Evolutionary conservation across 73 alveolate species (phyloP).

Genomic region (Symbiodinium pilosum): DNA sequence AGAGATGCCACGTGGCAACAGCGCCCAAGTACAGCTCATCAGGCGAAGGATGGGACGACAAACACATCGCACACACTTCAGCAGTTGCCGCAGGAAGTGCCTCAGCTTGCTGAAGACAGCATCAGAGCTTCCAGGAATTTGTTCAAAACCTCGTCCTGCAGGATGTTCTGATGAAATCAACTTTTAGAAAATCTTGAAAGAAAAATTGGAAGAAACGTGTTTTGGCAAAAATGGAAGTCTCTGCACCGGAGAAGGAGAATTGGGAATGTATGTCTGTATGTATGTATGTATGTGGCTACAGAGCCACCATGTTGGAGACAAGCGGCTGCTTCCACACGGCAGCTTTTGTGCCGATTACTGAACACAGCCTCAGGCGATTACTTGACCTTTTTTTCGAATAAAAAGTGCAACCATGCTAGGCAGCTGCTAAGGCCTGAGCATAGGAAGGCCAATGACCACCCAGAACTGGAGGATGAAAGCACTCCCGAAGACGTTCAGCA

Average conservation of each 20-base stretch:
- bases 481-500: neutral
- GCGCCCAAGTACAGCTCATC: neutral
- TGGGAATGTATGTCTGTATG: no score
- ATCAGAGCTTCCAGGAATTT: no score
- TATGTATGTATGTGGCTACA: no score
- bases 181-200: no score
- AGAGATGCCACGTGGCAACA: neutral
- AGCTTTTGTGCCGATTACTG: conserved; percentile 57
- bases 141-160: no score
- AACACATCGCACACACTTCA: neutral
- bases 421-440: neutral
- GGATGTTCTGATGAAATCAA: no score
- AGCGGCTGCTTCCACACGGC: conserved; percentile 41
- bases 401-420: neutral
- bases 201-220: no score
- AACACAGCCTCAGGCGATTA: conserved; percentile 18
- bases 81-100: conserved; percentile 9
- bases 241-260: no score
- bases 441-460: conserved; percentile 45
- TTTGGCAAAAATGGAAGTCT: neutral
- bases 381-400: no score
- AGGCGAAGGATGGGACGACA: neutral
- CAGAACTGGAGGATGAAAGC: conserved; percentile 19
- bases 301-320: no score
- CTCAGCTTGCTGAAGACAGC: no score